Percentiles rank a stretch among this genome's conserved stretches.
Evolutionary conservation across 768 basidiomycete genomes (phyloP).

Genomic region (Leccinum obscurum): DNA sequence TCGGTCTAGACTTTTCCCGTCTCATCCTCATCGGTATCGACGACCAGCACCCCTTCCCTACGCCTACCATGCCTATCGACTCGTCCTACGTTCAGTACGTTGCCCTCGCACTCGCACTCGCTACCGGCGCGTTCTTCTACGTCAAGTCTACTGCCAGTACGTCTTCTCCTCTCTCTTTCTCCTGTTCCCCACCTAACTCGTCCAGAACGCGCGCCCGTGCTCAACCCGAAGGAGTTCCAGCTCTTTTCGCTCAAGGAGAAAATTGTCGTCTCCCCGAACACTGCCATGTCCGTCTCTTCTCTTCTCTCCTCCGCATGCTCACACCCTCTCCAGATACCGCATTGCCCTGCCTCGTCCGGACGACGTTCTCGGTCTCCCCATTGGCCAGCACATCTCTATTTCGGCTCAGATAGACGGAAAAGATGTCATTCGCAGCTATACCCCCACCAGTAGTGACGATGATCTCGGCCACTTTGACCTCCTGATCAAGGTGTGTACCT

Average conservation of each 20-base stretch:
- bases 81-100: constrained; percentile 43
- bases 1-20: neutral
- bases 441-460: constrained; percentile 92
- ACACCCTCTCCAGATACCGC: constrained; percentile 66
- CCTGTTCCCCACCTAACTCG: neutral
- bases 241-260: constrained; percentile 82
- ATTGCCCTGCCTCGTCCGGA: constrained; percentile 76
- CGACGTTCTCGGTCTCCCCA: constrained; percentile 88
- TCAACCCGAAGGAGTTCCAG: constrained; percentile 78
- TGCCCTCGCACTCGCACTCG: constrained; percentile 51
- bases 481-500: constrained; percentile 79
- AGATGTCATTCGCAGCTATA: constrained; percentile 88
- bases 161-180: constrained; percentile 29
- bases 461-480: constrained; percentile 94
- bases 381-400: constrained; percentile 95
- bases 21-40: constrained; percentile 57
- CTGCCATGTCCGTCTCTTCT: constrained; percentile 71
- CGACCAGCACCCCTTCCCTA: constrained; percentile 20
- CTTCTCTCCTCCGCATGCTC: neutral
- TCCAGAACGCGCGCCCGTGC: constrained; percentile 64
- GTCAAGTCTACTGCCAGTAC: constrained; percentile 46
- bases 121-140: constrained; percentile 52
- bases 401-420: constrained; percentile 91
- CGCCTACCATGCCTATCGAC: constrained; percentile 17
- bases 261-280: constrained; percentile 88